Base-by-base conservation (phyloP, 306 rosid species). In the Pueraria montana region DNA sequence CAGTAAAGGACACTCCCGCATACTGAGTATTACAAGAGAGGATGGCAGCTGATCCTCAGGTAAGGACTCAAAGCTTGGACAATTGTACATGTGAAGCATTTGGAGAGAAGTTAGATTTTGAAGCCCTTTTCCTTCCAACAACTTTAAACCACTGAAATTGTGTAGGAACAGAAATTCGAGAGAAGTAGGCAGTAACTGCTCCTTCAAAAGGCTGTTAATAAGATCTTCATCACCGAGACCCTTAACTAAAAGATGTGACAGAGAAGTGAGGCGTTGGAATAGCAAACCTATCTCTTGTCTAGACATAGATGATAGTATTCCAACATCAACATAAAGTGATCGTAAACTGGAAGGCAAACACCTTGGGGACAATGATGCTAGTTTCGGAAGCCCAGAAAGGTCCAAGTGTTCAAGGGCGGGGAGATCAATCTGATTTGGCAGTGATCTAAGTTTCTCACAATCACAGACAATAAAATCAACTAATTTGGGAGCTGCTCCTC, bases 361-460 rank as follows among this genome's bases (percentile, higher is more conserved):
- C 65, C 17, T 23, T 58, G 65, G 34, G 13, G 65, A 58, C 32
- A 46, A 23, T 45, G 40, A 63, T 27, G 40, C 76, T 46, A 70
- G 76, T 40, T 45, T 30, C 1, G 76, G 76, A 45, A 70, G 75
- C 1, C 21, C 36, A 23, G 56, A 13, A 12, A 70, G 75, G 20
- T 45, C 21, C 56, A 70, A 45, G 34, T 46, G 58, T 45, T 70
- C 8, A 46, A 45, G 58, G 76, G 76, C 11, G 6, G 58, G 40
- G 23, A 70, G 36, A 13, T 70, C 76, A 6, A 46, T 45, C 18
- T 45, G 40, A 6, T 70, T 20, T 8, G 58, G 76, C 0, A 70
- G 32, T 70, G 76, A 70, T n/a, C 34, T 24, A 16, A 70, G 58
- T 45, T 70, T 70, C 76, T 45, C 40, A 70, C 76, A 70, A 13